A percentile compares a stretch with the other conserved stretches of the same genome.
phyloP scores from a whole-genome alignment of 2,329 filamentous ascomycete genomes.

The Aspergillus niger region DNA sequence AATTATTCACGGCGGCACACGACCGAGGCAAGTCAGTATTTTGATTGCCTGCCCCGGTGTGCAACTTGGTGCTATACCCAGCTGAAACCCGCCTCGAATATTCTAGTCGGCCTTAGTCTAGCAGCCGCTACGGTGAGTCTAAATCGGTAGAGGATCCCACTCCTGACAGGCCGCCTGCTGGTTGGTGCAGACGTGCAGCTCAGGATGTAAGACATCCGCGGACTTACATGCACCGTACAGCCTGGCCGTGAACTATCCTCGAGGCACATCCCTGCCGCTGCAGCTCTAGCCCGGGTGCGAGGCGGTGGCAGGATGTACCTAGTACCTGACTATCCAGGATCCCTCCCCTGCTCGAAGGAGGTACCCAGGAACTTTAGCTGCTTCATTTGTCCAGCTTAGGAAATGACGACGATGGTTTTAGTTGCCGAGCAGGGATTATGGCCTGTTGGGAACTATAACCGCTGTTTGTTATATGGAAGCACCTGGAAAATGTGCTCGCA shows the following conservation, averaged over 20 bases:
- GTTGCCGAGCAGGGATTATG: neutral
- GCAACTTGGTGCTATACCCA: neutral
- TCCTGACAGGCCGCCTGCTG: conserved; percentile 3
- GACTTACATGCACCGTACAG: conserved; percentile 6
- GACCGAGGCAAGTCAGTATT: neutral
- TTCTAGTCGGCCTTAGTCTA: conserved; percentile 1
- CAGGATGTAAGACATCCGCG: conserved; percentile 14
- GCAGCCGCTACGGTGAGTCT: conserved; percentile 11
- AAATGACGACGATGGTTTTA: conserved; percentile 4
- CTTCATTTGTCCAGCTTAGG: neutral
- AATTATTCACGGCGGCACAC: neutral
- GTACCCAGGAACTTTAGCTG: neutral
- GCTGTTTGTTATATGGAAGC: neutral
- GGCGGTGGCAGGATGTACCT: neutral
- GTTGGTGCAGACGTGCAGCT: conserved; percentile 9
- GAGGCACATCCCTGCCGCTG: neutral
- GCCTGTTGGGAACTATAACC: neutral
- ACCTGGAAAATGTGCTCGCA: neutral
- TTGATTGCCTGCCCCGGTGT: neutral
- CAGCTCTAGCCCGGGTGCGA: neutral
- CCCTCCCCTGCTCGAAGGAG: neutral
- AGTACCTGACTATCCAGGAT: neutral
- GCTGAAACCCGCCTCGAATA: neutral
- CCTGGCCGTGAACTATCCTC: no score
- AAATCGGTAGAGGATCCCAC: conserved; percentile 5